Conservation (phyloP, 2,329 filamentous ascomycete genomes). For the Neofusicoccum cordaticola region DNA sequence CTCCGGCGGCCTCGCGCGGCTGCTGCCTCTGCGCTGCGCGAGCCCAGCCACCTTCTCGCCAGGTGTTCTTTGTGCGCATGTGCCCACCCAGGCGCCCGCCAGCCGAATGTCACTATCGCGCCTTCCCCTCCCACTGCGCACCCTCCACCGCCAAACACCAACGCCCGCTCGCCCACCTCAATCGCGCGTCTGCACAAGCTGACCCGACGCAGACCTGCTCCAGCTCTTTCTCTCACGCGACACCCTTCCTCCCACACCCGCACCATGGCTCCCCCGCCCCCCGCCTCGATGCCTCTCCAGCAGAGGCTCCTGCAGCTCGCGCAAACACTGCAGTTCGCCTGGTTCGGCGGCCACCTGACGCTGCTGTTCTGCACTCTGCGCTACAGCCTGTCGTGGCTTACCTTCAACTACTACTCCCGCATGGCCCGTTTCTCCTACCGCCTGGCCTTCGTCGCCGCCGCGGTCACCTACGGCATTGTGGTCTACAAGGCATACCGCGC, state of each 20-base stretch:
- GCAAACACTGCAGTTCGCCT: constrained; percentile 88
- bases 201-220: constrained; percentile 3
- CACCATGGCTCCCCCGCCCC: constrained; percentile 70
- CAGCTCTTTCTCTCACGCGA: constrained; percentile 26
- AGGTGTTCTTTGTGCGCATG: constrained; percentile 22
- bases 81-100: neutral
- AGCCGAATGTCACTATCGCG: constrained; percentile 2
- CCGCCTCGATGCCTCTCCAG: constrained; percentile 65
- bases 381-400: constrained; percentile 81
- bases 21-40: constrained; percentile 3
- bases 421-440: constrained; percentile 85
- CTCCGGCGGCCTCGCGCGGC: neutral
- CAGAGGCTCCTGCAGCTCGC: constrained; percentile 76
- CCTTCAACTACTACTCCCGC: constrained; percentile 79
- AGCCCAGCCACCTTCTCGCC: constrained; percentile 31
- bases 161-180: neutral
- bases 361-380: constrained; percentile 79
- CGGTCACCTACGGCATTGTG: constrained; percentile 93
- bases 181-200: neutral
- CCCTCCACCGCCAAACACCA: neutral
- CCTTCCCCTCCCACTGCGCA: neutral
- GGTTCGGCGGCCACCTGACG: constrained; percentile 70
- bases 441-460: constrained; percentile 82
- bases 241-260: constrained; percentile 20
- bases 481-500: constrained; percentile 97